Evolutionary conservation across 148 eudicot species (phyloP).

Genomic region (Rhododendron simsii): DNA sequence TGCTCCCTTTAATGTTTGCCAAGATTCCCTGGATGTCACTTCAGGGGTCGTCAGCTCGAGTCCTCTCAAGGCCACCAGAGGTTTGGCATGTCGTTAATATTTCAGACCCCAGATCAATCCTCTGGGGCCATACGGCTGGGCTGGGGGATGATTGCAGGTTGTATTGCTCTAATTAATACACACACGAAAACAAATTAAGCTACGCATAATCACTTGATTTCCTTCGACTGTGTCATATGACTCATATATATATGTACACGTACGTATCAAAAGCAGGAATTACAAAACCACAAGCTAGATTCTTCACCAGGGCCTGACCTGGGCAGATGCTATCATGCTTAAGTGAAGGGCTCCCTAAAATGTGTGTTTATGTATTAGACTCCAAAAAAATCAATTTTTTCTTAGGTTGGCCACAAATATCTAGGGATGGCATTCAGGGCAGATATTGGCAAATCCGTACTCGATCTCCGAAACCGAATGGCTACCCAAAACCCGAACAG

Average conservation of each 20-base stretch:
- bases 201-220: background rate
- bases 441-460: too few species aligned
- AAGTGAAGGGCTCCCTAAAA: background rate
- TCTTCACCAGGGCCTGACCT: background rate
- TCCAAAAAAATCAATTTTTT: background rate
- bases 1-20: background rate
- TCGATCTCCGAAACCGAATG: too few species aligned
- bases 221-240: background rate
- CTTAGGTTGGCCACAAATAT: background rate
- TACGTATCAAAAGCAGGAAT: background rate
- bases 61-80: background rate
- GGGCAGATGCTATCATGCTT: background rate
- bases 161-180: background rate
- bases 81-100: background rate
- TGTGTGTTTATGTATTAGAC: background rate
- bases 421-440: too few species aligned
- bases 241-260: background rate
- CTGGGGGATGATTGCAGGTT: background rate
- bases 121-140: background rate
- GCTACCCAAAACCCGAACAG: too few species aligned
- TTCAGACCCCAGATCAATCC: background rate
- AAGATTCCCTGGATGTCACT: background rate
- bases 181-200: background rate
- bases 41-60: background rate
- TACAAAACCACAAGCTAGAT: background rate